These are phyloP conservation scores for Sugiyamaella japonica DNA, from an alignment of 1,139 yeast species.

Conservation along the genomic window DNA sequence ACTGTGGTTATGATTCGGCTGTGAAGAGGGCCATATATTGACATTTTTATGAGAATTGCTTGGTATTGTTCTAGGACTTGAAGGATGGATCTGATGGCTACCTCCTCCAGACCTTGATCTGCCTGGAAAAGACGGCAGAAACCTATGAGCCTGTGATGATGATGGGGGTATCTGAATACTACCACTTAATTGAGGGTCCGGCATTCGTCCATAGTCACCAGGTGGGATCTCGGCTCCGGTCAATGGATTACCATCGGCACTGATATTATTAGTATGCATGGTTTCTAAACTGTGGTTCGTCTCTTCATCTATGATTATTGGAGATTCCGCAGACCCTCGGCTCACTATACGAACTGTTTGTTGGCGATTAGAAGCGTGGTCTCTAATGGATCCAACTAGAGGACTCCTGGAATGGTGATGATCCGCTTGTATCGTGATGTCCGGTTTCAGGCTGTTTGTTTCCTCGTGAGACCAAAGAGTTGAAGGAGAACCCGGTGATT, in stretches of 20 bases:
- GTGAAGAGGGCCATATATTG: slow-evolving; percentile 1
- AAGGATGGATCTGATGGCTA: not conserved
- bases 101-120: not conserved
- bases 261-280: slow-evolving; percentile 1
- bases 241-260: not conserved
- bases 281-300: not conserved
- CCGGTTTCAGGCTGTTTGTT: too few species aligned
- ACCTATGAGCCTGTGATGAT: not conserved
- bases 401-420: not conserved
- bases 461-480: slow-evolving; percentile 7
- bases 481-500: slow-evolving; percentile 5
- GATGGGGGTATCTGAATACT: not conserved
- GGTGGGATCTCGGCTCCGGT: slow-evolving; percentile 9
- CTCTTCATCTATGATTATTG: slow-evolving; percentile 9
- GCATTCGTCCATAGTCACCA: slow-evolving; percentile 14
- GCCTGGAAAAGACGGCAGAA: not conserved
- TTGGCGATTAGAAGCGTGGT: not conserved
- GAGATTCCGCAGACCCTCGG: not conserved
- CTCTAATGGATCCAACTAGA: not conserved
- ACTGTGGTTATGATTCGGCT: not conserved
- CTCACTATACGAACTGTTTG: slow-evolving; percentile 9
- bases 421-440: not conserved
- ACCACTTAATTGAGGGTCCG: not conserved
- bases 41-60: slow-evolving; percentile 11
- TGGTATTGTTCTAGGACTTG: slow-evolving; percentile 6